These are phyloP conservation scores for Ophiocordyceps camponoti-saundersi DNA, from an alignment of 2,329 filamentous ascomycete genomes.

Conservation along the genomic window DNA sequence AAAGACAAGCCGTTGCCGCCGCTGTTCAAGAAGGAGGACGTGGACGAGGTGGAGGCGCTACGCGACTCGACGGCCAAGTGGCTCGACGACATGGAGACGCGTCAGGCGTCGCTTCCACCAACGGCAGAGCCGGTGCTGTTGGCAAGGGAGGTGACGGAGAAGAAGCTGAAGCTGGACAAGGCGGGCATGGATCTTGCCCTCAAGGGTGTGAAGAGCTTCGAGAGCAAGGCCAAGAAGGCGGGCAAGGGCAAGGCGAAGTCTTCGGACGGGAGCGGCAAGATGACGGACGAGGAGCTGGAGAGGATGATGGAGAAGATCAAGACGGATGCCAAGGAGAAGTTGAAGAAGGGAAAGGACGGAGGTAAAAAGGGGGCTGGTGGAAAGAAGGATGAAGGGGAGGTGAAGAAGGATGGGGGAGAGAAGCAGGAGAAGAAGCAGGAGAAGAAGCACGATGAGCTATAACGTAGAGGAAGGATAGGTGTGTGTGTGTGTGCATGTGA, in stretches of 20 bases:
- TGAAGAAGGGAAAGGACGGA: slow-evolving; percentile 9
- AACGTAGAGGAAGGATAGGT: slow-evolving; percentile 4
- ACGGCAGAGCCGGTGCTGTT: slow-evolving; percentile 63
- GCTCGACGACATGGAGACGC: slow-evolving; percentile 54
- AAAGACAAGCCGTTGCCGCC: slow-evolving; percentile 31
- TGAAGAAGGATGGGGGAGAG: slow-evolving; percentile 14
- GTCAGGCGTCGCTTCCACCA: slow-evolving; percentile 52
- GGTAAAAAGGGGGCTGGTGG: slow-evolving; percentile 10
- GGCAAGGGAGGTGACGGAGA: slow-evolving; percentile 52
- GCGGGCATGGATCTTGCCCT: slow-evolving; percentile 52
- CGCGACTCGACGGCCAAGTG: slow-evolving; percentile 50
- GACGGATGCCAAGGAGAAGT: slow-evolving; percentile 4
- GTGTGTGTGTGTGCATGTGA: not conserved
- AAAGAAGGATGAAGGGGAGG: slow-evolving; percentile 10
- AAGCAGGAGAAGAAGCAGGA: slow-evolving; percentile 4
- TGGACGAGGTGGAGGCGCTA: slow-evolving; percentile 44
- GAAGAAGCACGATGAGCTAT: slow-evolving; percentile 13
- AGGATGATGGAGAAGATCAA: slow-evolving; percentile 25
- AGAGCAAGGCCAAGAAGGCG: slow-evolving; percentile 22
- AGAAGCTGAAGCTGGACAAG: slow-evolving; percentile 55
- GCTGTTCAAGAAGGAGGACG: slow-evolving; percentile 56
- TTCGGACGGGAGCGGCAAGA: slow-evolving; percentile 24
- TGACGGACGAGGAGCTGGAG: slow-evolving; percentile 28
- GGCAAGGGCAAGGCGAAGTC: slow-evolving; percentile 16
- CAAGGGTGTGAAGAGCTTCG: slow-evolving; percentile 40